Conservation (phyloP, 1,139 yeast genomes). For the Hansenula lynferdii region DNA sequence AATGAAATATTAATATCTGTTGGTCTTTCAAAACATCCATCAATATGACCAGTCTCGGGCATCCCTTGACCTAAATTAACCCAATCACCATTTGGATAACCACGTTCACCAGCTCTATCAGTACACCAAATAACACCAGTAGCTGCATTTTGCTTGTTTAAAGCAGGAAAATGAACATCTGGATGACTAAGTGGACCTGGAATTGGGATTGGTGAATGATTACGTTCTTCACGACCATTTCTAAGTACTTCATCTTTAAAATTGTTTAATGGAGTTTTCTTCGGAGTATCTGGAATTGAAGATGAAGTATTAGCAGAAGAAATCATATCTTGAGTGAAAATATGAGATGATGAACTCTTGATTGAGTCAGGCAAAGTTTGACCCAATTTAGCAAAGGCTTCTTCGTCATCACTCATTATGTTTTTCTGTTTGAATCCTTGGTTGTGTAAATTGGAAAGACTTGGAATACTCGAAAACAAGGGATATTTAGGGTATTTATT, state of each 20-base stretch:
- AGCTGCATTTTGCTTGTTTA: conserved; percentile 57
- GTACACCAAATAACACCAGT: conserved; percentile 72
- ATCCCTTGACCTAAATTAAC: conserved; percentile 70
- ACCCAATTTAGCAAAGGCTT: conserved; percentile 19
- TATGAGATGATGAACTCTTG: conserved; percentile 16
- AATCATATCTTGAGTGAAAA: conserved; percentile 11
- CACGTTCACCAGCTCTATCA: conserved; percentile 59
- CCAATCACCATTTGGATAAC: conserved; percentile 51
- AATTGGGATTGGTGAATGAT: conserved; percentile 43
- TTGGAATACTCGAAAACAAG: no score
- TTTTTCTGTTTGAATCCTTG: no score
- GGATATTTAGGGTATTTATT: no score
- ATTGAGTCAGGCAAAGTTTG: conserved; percentile 22
- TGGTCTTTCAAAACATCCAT: conserved; percentile 60
- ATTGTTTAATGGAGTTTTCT: conserved; percentile 4
- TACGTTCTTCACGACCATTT: conserved; percentile 4
- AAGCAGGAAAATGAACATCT: conserved; percentile 51
- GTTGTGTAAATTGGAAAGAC: no score
- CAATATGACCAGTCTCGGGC: conserved; percentile 63
- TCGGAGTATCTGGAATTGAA: not conserved
- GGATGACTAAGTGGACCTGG: conserved; percentile 44
- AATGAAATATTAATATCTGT: conserved; percentile 46
- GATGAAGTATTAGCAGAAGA: not conserved
- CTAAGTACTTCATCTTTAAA: conserved; percentile 3
- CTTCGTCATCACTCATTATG: conserved; percentile 4